Base-by-base conservation (phyloP, 345 rosid genomes). In the sweet orange (Citrus sinensis) region DNA sequence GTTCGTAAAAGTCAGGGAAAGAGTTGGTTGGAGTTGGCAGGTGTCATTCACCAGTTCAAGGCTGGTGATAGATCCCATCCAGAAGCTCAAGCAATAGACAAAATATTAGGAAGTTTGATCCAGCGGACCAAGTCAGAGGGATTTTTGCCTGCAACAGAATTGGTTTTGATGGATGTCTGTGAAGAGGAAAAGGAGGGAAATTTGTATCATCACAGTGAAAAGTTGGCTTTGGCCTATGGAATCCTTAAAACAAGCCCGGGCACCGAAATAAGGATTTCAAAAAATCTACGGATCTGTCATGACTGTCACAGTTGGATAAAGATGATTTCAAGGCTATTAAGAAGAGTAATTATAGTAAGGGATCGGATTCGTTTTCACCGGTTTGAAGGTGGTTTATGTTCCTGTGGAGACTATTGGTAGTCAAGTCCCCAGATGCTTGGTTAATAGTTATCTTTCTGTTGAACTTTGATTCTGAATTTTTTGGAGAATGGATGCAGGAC, bases 271-370 rank as follows among this genome's bases (percentile, higher is more conserved):
- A 85, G 87, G 76, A 83, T 95, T 62, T 87, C 91, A 60, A 95
- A 93, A 86, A 95, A 93, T 82, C 89, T 93, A 51, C 74, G 97
- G 61, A 88, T 95, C 70, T 95, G 98, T 73, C 74, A 83, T 78
- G 98, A 95, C 83, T 93, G 98, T 74, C 97, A 95, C 77, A 80
- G 55, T 78, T 93, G 93, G 98, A 85, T 92, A 67, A 95, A 90
- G 79, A 58, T 86, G 72, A 90, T 92, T 62, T 90, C 98, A 0
- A 87, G 80, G 82, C 55, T 90, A 51, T 81, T 92, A 67, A 84
- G 78, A 79, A 87, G 97, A 81, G 93, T 88, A 39, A 84, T 93
- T 75, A 74, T 90, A 8, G 87, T 92, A 13, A 88, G 98, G 85
- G 98, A 95, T 80, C 86, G 95, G 54, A 85, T 88, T 73, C 89